These are phyloP conservation scores for Penicillium alfredii DNA, from an alignment of 495 filamentous ascomycete genomes.

Conservation along the genomic window DNA sequence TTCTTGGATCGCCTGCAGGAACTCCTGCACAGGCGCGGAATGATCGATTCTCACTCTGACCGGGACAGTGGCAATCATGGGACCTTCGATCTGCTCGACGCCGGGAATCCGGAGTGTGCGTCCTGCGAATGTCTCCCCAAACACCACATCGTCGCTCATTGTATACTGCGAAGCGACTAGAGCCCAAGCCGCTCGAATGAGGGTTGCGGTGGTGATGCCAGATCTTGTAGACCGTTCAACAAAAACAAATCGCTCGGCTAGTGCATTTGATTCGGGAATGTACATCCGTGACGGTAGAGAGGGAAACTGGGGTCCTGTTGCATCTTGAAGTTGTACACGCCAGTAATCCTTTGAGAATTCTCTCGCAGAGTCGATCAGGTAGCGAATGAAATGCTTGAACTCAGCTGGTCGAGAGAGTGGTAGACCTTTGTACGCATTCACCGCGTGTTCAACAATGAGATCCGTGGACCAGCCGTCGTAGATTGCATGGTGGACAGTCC, in stretches of 20 bases:
- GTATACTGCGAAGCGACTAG: slow-evolving; percentile 50
- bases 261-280: slow-evolving; percentile 46
- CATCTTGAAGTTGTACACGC: slow-evolving; percentile 44
- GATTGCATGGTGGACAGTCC: slow-evolving; percentile 61
- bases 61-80: slow-evolving; percentile 62
- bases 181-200: slow-evolving; percentile 60
- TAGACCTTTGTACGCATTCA: slow-evolving; percentile 26
- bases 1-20: slow-evolving; percentile 6
- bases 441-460: slow-evolving; percentile 50
- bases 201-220: slow-evolving; percentile 49
- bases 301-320: slow-evolving; percentile 52
- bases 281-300: slow-evolving; percentile 49
- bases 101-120: slow-evolving; percentile 43
- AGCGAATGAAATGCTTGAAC: slow-evolving; percentile 41
- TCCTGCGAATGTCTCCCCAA: slow-evolving; percentile 54
- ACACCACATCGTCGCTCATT: slow-evolving; percentile 47
- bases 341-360: slow-evolving; percentile 36
- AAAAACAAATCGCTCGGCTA: slow-evolving; percentile 44
- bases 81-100: slow-evolving; percentile 44
- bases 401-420: slow-evolving; percentile 17
- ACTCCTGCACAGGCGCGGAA: slow-evolving; percentile 18
- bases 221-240: slow-evolving; percentile 26
- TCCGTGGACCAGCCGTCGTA: slow-evolving; percentile 65
- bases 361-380: slow-evolving; percentile 32
- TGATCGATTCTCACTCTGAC: slow-evolving; percentile 42